Base-by-base conservation (phyloP, 2,329 filamentous ascomycete genomes). In the Arthrinium puccinioides region DNA sequence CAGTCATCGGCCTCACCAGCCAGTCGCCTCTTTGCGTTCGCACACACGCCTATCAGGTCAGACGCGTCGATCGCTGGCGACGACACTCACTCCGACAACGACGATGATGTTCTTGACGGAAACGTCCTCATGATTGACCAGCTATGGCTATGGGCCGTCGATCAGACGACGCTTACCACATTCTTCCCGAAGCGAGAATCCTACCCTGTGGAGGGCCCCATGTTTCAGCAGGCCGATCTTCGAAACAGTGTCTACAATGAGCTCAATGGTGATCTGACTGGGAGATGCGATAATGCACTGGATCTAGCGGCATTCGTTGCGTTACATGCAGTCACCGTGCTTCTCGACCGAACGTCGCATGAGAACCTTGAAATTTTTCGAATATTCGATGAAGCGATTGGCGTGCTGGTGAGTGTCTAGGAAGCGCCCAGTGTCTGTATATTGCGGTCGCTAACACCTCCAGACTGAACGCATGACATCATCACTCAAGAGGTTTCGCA, bases 61-160 rank as follows among this genome's bases (percentile, higher is more conserved):
- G 36, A 21, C 13, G 33, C 28, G 6, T 30, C 25, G 10, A 42
- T 19, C 6, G 23, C 23, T 1, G 21, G 36, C 18, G 41, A 49
- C 1, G 63, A 70, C 3, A 55, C 61, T 3, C 57, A 61, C 1
- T 45, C 45, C 9, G 54, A 59, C 0, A 38, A 57, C 1, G 56
- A 60, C 5, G 47, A 56, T 1, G 56, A 58, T 15, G 54, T 73
- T 3, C 50, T 69, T 2, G 66, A 75, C 19, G 73, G 76, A 0
- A 79, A 80, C 26, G 65, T 76, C 3, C 53, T 82, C n/a, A 82
- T 82, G 74, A 73, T 82, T 0, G 79, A 82, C 40, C 77, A 82
- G 47, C 53, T 82, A 1, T 82, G 78, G 78, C 52, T 82, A 0
- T 76, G 72, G 72, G 67, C 64, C 0, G 62, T 76, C n/a, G 64